Percentiles rank a stretch among this genome's conserved stretches.
These are phyloP conservation scores for Plenodomus lindquistii DNA, from an alignment of 2,329 filamentous ascomycete genomes.

Conservation along the genomic window DNA sequence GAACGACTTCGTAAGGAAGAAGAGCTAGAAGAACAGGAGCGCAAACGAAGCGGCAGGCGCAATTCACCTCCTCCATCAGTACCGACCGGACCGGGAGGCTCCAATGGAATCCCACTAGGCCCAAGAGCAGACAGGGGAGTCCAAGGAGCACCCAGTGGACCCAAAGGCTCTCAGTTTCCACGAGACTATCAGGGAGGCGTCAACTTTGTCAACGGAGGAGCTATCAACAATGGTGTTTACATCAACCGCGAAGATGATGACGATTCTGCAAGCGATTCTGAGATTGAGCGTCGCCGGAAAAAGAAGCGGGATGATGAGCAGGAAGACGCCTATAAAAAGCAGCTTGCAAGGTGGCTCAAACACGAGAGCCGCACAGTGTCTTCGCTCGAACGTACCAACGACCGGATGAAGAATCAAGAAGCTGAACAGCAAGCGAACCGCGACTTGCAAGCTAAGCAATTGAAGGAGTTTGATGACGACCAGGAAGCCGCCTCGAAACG, in stretches of 20 bases:
- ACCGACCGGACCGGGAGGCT: slow-evolving; percentile 63
- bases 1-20: slow-evolving; percentile 88
- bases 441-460: slow-evolving; percentile 70
- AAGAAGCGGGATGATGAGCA: slow-evolving; percentile 74
- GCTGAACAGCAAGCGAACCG: slow-evolving; percentile 66
- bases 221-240: slow-evolving; percentile 60
- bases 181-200: slow-evolving; percentile 77
- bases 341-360: slow-evolving; percentile 88
- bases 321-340: slow-evolving; percentile 80
- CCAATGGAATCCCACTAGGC: slow-evolving; percentile 77
- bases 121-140: slow-evolving; percentile 67
- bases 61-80: slow-evolving; percentile 69
- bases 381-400: slow-evolving; percentile 82
- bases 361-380: slow-evolving; percentile 82
- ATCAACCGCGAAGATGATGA: slow-evolving; percentile 78
- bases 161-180: slow-evolving; percentile 68
- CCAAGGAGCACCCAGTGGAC: slow-evolving; percentile 75
- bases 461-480: slow-evolving; percentile 88
- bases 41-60: slow-evolving; percentile 70
- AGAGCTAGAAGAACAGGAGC: slow-evolving; percentile 85
- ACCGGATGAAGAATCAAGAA: slow-evolving; percentile 76
- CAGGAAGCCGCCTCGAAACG: slow-evolving; percentile 72
- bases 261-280: slow-evolving; percentile 82
- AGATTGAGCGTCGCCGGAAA: slow-evolving; percentile 73
- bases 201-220: slow-evolving; percentile 79